Evolutionary conservation across 2,329 filamentous ascomycete genomes (phyloP), one percentile per base, ranked within the genome.

Genomic region (Ambrosiella cleistominuta): DNA sequence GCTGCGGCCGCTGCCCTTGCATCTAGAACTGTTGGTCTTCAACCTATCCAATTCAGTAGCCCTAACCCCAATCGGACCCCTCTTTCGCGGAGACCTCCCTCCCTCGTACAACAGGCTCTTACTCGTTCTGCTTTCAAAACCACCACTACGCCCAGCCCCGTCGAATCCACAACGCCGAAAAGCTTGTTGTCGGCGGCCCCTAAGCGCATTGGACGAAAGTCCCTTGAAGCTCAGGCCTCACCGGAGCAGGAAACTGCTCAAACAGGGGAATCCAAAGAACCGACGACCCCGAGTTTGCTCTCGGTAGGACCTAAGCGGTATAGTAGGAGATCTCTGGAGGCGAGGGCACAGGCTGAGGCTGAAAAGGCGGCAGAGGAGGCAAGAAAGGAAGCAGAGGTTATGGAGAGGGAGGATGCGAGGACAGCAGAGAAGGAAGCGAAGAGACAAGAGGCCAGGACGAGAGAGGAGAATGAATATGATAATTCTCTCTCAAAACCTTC

Each of bases 91-190:
- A 70, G 66, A 37, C 49, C 63, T 15, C 55, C 67, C 0, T 67
- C 69, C 3, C 53, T 71, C n/a, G 69, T 66, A 56, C 65, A 68
- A 47, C 65, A 70, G 57, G 62, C 70, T 5, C 65, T 71, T 50
- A 58, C 66, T 13, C 64, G 63, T 7, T 69, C 68, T 60, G 66
- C 64, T 15, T 62, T 63, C 13, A 65, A 67, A 57, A 40, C 54
- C 15, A 51, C 37, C 51, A 35, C 8, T 27, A 45, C 36, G 27
- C 36, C n/a, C 47, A 39, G 13, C 42, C 35, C 35, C 51, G 49
- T 19, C 8, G 27, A 2, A 8, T 36, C 37, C 7, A 54, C 37
- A 17, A 54, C 52, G 8, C 52, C 52, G 8, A 40, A 42, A 17
- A 38, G 52, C 12, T 39, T 61, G 9, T 13, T 61, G 15, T 57